These are phyloP conservation scores for Micractinium conductrix DNA, from an alignment of 139 green algal genomes.

Conservation along the genomic window DNA sequence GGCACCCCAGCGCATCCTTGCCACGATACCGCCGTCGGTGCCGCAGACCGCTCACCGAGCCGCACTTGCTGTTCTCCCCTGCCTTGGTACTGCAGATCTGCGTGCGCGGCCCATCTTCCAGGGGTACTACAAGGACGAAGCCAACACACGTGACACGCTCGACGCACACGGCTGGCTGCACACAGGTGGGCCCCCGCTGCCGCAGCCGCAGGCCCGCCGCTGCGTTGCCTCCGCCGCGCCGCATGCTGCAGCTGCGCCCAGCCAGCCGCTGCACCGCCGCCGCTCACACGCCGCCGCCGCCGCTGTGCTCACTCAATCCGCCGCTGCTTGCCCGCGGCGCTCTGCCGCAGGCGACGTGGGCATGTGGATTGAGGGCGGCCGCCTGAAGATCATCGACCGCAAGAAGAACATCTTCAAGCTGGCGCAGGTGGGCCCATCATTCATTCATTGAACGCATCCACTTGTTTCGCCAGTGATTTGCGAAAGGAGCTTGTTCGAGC, in stretches of 20 bases:
- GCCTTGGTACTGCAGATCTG: slow-evolving; percentile 73
- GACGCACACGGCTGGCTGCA: slow-evolving; percentile 96
- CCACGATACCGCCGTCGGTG: too few species aligned
- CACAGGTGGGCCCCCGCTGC: slow-evolving; percentile 70
- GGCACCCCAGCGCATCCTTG: too few species aligned
- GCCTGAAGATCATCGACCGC: slow-evolving; percentile 97
- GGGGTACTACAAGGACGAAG: slow-evolving; percentile 87
- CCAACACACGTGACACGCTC: slow-evolving; percentile 81
- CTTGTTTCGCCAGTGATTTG: too few species aligned
- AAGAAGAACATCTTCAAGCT: slow-evolving; percentile 99
- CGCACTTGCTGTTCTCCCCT: neutral
- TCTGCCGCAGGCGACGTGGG: slow-evolving; percentile 37
- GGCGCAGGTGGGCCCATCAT: slow-evolving; percentile 54
- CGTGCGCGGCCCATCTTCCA: slow-evolving; percentile 92
- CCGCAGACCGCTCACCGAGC: too few species aligned
- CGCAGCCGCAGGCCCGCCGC: neutral
- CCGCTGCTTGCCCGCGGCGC: neutral
- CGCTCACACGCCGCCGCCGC: neutral
- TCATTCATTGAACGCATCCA: neutral
- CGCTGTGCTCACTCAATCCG: neutral
- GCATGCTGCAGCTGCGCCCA: neutral
- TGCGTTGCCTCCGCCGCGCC: too few species aligned
- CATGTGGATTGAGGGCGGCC: slow-evolving; percentile 57
- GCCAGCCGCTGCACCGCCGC: neutral
- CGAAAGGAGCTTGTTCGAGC: too few species aligned